Evolutionary conservation across 371 early-diverging fungal species (phyloP).

Genomic region (Syncephalastrum contaminatum): DNA sequence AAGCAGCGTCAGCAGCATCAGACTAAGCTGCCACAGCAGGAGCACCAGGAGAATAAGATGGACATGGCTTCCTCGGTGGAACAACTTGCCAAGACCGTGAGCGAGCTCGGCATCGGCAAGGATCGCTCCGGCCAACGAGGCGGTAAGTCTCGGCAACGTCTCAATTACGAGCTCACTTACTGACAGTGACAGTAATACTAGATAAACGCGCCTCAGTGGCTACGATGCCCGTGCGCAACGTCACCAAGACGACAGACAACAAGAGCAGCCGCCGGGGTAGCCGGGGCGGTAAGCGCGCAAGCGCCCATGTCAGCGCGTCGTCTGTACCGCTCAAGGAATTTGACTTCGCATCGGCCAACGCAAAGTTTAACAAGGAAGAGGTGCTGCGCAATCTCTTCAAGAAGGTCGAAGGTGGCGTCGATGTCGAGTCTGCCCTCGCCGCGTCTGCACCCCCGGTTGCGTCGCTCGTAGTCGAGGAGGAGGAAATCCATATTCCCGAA

Average conservation of each 20-base stretch:
- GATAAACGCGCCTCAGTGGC: neutral
- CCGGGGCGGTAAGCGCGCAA: neutral
- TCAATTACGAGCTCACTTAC: no score
- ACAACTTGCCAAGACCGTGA: constrained; percentile 21
- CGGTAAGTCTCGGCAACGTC: neutral
- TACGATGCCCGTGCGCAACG: neutral
- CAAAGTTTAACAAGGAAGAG: constrained; percentile 87
- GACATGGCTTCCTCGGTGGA: constrained; percentile 28
- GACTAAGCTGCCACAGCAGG: no score
- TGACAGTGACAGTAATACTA: no score
- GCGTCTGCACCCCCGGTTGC: no score
- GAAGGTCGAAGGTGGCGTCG: constrained; percentile 30
- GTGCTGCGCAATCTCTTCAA: constrained; percentile 67
- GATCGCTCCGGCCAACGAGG: constrained; percentile 9
- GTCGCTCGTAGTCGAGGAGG: constrained; percentile 24
- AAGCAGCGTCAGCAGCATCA: neutral
- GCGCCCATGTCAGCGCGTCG: neutral
- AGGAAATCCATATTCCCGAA: constrained; percentile 50
- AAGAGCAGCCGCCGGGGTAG: constrained; percentile 5
- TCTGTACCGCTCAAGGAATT: constrained; percentile 74
- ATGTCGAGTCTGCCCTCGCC: no score
- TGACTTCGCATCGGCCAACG: constrained; percentile 87
- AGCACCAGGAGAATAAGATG: neutral
- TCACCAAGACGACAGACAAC: neutral
- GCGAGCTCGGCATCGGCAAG: constrained; percentile 19